Evolutionary conservation across 148 eudicot genomes (phyloP), one percentile per base, ranked within the genome.

Genomic region (Oxyria digyna): DNA sequence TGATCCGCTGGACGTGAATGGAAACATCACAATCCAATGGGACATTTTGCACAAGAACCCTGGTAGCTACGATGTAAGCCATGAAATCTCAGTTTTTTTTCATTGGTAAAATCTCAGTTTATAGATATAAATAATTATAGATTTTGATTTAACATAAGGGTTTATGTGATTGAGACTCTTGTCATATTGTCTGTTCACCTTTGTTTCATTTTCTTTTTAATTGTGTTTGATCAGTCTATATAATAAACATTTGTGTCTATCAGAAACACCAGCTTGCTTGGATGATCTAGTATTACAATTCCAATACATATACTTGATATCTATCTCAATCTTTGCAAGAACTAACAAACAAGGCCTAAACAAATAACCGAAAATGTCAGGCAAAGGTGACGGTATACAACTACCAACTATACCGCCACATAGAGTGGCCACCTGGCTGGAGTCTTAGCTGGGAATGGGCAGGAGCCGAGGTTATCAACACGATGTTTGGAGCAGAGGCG

Each of bases 21-120:
- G 89, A n/a, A 91, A 91, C 70, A 75, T 91, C 71, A 88, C 88
- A 1, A 83, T 91, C 71, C 86, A 80, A 82, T 91, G 97, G 97
- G 97, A 91, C 81, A 69, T 86, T 59, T 59, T 84, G 71, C 75
- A 73, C 54, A 73, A 68, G 20, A 75, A 76, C 41, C 68, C 74
- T 1, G 72, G 29, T 11, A 54, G 70, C 6, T 85, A 83, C 57
- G 78, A 75, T 62, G 96, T 87, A 76, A 71, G 85, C 14, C 62
- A n/a, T 46, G 23, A n/a, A 46, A 4, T 46, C 3, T 46, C 2
- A 29, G 10, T 2, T 17, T 69, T 12, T n/a, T 8, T 62, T 1
- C 20, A 18, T 31, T 54, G 8, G 18, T 31, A 15, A 29, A 26
- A 1, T 9, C 3, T 9, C 3, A n/a, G 12, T 17, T 27, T n/a